Base-by-base conservation (phyloP, 169 alveolate genomes). In the Plasmodium sp. region DNA sequence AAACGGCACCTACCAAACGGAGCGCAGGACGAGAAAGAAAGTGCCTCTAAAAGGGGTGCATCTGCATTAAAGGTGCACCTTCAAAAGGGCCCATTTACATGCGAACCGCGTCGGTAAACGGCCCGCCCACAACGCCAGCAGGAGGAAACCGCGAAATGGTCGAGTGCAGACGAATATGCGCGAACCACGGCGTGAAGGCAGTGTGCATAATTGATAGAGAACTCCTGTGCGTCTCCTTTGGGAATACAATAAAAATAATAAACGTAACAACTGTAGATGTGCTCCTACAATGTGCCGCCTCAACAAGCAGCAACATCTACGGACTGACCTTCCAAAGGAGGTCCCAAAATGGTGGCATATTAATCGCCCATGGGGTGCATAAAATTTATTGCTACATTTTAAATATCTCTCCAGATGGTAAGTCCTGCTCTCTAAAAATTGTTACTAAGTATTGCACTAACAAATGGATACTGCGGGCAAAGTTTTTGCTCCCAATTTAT, bases 281-380 rank as follows among this genome's bases (percentile, higher is more conserved):
- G 72, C 36, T 90, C 14, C 31, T 81, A 67, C 92, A 90, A 36
- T 90, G 10, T 56, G 91, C 75, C 22, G 71, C 82, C 18, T 90
- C 94, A 33, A 67, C 75, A 6, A 90, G 94, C 73, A 90, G 94
- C 54, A 58, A 90, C 54, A 81, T 90, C 45, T 90, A 90, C 82
- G 94, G 94, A 7, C 45, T 90, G 33, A 18, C 51, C 41, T 90
- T 80, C 48, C 81, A 81, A 80, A 81, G 73, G 31, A 22, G 36
- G 33, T 56, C 16, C 33, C 33, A 71, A 2, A 80, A 81, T 3
- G 81, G 22, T 16, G 94, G 94, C 5, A 80, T 81, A 5, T 81
- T 90, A 80, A 48, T 90, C 18, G 90, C 92, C n/a, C 91, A 90
- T 41, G 90, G 94, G 7, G 94, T 90, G 51, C 94, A 90, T 73